These are phyloP conservation scores for Colletotrichum tropicicola DNA, from an alignment of 2,329 filamentous ascomycete species.

Conservation along the genomic window DNA sequence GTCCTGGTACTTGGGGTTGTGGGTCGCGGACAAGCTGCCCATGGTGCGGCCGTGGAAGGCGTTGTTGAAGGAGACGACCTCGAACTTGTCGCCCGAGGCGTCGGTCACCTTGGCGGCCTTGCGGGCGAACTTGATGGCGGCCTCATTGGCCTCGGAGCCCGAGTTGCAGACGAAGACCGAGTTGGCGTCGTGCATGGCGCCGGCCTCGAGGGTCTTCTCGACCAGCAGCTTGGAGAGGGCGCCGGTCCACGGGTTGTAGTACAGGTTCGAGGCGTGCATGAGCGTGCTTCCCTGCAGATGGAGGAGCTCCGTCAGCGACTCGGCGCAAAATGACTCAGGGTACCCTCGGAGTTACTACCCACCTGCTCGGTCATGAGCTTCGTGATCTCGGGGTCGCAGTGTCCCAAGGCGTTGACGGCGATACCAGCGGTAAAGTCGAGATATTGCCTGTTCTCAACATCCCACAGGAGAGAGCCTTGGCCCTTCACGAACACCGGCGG, in stretches of 20 bases:
- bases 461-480: conserved; percentile 87
- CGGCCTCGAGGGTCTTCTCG: conserved; percentile 79
- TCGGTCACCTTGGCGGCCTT: conserved; percentile 85
- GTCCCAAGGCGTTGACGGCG: conserved; percentile 91
- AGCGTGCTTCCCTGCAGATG: conserved; percentile 73
- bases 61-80: conserved; percentile 89
- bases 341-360: conserved; percentile 33
- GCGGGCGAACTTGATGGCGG: conserved; percentile 94
- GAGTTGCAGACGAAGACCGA: conserved; percentile 96
- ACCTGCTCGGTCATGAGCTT: conserved; percentile 82
- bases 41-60: conserved; percentile 98
- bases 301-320: conserved; percentile 4
- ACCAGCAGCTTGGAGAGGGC: conserved; percentile 87
- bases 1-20: conserved; percentile 96
- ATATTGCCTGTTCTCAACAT: conserved; percentile 88
- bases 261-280: conserved; percentile 93
- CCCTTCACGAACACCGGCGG: conserved; percentile 90
- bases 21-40: conserved; percentile 93
- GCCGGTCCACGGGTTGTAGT: conserved; percentile 96
- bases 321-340: conserved; percentile 8
- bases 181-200: conserved; percentile 81
- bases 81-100: conserved; percentile 76
- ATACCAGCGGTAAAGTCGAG: conserved; percentile 97
- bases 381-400: conserved; percentile 83
- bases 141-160: conserved; percentile 96